Evolutionary conservation across 768 basidiomycete genomes (phyloP), one percentile per base, ranked within the genome.

Genomic region (Nevesoporus exiguus): DNA sequence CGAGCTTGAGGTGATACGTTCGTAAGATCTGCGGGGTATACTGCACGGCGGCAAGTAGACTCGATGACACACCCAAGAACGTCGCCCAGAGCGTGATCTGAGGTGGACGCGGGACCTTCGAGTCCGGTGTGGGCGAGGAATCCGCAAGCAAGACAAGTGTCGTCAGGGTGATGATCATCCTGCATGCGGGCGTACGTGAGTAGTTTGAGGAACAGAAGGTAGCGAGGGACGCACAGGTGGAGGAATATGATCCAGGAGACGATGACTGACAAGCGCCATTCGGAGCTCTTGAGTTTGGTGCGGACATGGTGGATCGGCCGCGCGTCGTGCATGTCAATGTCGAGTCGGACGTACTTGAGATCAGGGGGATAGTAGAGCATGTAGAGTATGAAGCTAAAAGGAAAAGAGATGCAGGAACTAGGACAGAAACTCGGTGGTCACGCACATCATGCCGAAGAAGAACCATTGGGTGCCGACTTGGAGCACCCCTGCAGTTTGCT

Each of bases 301-400:
- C 79, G 81, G 57, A 77, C 59, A 39, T 72, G 72, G 9, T 70
- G 69, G 9, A 73, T 70, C 0, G 76, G 77, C 14, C 71, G 75
- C 11, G 69, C 62, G 48, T 79, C 76, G 37, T 79, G 72, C 0
- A 70, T 57, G 51, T 77, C 71, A n/a, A 76, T 63, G 47, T 74
- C 70, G 9, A 78, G 61, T 44, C 76, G 71, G 44, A 73, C 71
- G 65, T 85, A 90, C 72, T 95, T 97, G 65, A 88, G 82, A 62
- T 90, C 83, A 7, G 78, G 72, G 0, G 97, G 97, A 68, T 92
- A 98, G 76, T 94, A 98, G 37, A 89, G 74, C 75, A 99, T 85
- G 73, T 90, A 98, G 2, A 99, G 81, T 0, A 95, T 78, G 54
- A 98, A 77, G 41, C 95, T 98, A 11, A 60, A 8, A n/a, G 7